These are phyloP conservation scores for Kuraishia borneana DNA, from an alignment of 805 yeast species.

Conservation along the genomic window DNA sequence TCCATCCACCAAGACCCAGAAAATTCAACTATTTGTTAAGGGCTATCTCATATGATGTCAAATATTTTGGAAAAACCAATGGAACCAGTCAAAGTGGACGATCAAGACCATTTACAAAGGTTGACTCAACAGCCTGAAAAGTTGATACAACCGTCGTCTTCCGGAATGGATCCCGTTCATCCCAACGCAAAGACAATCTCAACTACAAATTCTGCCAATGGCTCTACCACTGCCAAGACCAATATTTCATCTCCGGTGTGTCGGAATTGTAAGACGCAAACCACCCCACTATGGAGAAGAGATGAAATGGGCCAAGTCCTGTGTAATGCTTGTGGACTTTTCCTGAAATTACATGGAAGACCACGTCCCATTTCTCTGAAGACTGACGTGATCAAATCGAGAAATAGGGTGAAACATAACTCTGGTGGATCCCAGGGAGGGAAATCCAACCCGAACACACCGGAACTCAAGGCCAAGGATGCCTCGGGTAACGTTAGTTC, in stretches of 20 bases:
- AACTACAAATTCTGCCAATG: conserved; percentile 41
- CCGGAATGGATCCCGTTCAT: conserved; percentile 24
- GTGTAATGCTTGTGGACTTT: conserved; percentile 91
- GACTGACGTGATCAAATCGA: conserved; percentile 84
- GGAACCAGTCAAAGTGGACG: neutral
- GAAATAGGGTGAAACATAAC: conserved; percentile 67
- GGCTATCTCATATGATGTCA: too few relatives aligned
- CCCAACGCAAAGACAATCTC: conserved; percentile 56
- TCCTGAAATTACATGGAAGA: conserved; percentile 81
- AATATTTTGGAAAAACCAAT: neutral
- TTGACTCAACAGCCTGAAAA: neutral
- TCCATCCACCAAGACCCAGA: too few relatives aligned
- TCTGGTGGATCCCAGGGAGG: conserved; percentile 5
- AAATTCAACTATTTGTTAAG: too few relatives aligned
- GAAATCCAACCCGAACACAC: conserved; percentile 37
- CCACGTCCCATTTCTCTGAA: conserved; percentile 87
- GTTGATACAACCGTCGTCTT: neutral
- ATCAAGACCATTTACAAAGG: neutral
- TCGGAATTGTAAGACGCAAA: conserved; percentile 83
- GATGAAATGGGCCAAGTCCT: conserved; percentile 86
- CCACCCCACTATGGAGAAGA: conserved; percentile 92
- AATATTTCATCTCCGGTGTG: conserved; percentile 63
- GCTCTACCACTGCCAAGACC: conserved; percentile 54
- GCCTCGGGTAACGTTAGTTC: conserved; percentile 5
- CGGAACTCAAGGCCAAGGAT: conserved; percentile 44